Evolutionary conservation across 768 basidiomycete species (phyloP), one percentile per base, ranked within the genome.

Genomic region (Agrocybe praecox): DNA sequence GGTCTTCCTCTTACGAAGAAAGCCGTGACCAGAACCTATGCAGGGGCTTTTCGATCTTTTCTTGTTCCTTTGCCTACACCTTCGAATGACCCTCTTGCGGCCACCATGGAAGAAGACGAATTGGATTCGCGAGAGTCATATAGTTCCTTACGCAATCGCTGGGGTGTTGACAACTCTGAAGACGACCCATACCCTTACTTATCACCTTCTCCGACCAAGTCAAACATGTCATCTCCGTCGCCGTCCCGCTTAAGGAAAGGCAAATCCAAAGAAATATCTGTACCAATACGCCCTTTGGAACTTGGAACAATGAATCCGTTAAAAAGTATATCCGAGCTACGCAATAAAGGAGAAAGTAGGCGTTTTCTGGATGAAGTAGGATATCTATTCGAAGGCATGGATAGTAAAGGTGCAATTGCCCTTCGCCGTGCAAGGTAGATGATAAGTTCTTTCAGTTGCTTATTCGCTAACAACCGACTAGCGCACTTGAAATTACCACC

Each of bases 341-440:
- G 91, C 54, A 89, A 82, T 65, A 90, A 90, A 67, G 92, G 92
- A 12, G 90, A 94, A 72, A 86, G 79, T 52, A 77, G 92, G 59
- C 76, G 90, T 15, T 94, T 94, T 65, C 69, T 92, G 43, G 92
- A 94, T 58, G 92, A 93, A 64, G 82, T 92, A 2, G 92, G 92
- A 0, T 94, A 93, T 71, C 71, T 94, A 5, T 89, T 93, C 58
- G 92, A 94, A 69, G 90, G 92, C 0, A 80, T 94, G 71, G 83
- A 85, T 23, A 62, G 69, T 10, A 74, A 75, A 15, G 80, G 78
- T 15, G 76, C 79, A 10, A 63, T 85, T 46, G 78, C 81, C 2
- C 76, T 93, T 22, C 79, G 86, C 48, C 79, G 90, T 60, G 82
- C 87, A 11, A 93, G 89, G 91, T 89, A 56, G 72, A 46, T 32